These are phyloP conservation scores for Yarrowia divulgata DNA, from an alignment of 805 yeast species.

Conservation along the genomic window DNA sequence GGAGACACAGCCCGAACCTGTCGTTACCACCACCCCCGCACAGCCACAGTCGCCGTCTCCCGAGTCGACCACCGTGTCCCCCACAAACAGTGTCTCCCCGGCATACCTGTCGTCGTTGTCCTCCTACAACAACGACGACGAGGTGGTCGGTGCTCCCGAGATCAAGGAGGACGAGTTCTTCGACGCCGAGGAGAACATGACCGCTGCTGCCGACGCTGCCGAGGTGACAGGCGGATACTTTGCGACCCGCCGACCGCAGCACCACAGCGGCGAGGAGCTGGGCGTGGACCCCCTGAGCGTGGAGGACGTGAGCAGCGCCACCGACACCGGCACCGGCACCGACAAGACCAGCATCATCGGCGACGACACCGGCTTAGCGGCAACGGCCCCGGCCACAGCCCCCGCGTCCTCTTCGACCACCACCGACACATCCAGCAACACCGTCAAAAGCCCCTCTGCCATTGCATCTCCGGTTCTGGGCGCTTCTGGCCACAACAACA, in stretches of 20 bases:
- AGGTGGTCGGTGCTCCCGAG: neutral
- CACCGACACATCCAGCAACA: slow-evolving; percentile 6
- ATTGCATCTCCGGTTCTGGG: slow-evolving; percentile 27
- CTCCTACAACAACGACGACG: slow-evolving; percentile 27
- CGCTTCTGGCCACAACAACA: neutral
- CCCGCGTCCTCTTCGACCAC: neutral
- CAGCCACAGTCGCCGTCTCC: slow-evolving; percentile 19
- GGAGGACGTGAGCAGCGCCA: slow-evolving; percentile 28
- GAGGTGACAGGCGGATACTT: neutral
- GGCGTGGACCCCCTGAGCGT: slow-evolving; percentile 14
- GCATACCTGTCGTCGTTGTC: slow-evolving; percentile 25
- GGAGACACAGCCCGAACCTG: neutral
- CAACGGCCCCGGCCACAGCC: neutral
- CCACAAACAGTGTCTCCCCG: slow-evolving; percentile 24
- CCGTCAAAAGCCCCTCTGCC: slow-evolving; percentile 16
- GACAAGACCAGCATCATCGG: slow-evolving; percentile 19
- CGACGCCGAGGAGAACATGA: slow-evolving; percentile 22
- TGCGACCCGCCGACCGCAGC: neutral
- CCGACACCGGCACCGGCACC: slow-evolving; percentile 12
- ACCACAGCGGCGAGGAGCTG: neutral
- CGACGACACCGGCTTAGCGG: slow-evolving; percentile 5
- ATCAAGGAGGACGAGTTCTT: slow-evolving; percentile 27
- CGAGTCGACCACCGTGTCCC: slow-evolving; percentile 21
- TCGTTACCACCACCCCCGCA: neutral
- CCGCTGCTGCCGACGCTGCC: neutral